phyloP scores from a whole-genome alignment of 2,329 filamentous ascomycete species.

The Geosmithia putterillii region DNA sequence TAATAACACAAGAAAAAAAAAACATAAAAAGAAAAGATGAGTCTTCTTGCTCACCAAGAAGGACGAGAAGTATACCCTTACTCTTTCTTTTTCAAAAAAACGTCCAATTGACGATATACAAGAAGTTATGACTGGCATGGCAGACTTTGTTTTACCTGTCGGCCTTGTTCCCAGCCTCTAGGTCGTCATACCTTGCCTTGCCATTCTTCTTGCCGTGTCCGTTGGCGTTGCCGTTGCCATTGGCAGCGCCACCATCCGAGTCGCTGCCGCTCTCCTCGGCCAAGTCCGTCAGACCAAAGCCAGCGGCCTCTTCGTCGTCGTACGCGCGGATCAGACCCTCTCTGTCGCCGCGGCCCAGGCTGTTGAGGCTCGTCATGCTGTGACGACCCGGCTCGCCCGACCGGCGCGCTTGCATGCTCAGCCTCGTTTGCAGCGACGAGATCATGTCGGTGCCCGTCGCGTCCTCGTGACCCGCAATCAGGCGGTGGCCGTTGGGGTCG shows the following conservation, averaged over 20 bases:
- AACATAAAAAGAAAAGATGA: not conserved
- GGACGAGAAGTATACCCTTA: not conserved
- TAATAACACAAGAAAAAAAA: not conserved
- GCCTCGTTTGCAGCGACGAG: slow-evolving; percentile 75
- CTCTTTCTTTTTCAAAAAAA: not conserved
- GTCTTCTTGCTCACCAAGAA: not conserved
- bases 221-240: slow-evolving; percentile 24
- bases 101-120: not conserved
- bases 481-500: slow-evolving; percentile 68
- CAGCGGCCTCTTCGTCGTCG: slow-evolving; percentile 66
- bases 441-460: slow-evolving; percentile 86
- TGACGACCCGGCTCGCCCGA: slow-evolving; percentile 55
- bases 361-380: slow-evolving; percentile 48
- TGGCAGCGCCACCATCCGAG: slow-evolving; percentile 18
- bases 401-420: slow-evolving; percentile 83
- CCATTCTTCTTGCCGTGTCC: slow-evolving; percentile 28
- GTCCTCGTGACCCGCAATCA: slow-evolving; percentile 54
- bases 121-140: not conserved
- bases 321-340: slow-evolving; percentile 81
- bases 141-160: slow-evolving; percentile 28
- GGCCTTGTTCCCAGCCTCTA: slow-evolving; percentile 25
- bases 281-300: slow-evolving; percentile 68
- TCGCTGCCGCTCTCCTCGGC: slow-evolving; percentile 66
- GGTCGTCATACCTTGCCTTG: slow-evolving; percentile 15
- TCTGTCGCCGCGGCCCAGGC: slow-evolving; percentile 40